Conservation (phyloP, 2,329 filamentous ascomycete species). For the Penicillium sp. region DNA sequence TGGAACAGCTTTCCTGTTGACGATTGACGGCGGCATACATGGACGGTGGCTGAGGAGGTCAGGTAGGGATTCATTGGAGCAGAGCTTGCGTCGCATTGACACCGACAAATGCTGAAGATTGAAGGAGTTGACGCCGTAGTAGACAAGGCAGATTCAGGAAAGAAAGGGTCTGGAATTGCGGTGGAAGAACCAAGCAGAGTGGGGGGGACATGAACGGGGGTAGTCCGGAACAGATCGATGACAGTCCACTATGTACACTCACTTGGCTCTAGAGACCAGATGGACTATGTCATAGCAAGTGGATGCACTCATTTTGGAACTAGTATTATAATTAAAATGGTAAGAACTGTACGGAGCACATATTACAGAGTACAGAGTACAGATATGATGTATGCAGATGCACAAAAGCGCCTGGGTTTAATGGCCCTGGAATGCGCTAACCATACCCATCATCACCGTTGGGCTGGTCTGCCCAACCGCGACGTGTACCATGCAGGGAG, state of each 20-base stretch:
- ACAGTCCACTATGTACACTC: constrained; percentile 25
- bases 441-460: constrained; percentile 20
- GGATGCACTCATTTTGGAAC: not conserved
- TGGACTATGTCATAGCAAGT: constrained; percentile 19
- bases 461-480: constrained; percentile 23
- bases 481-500: constrained; percentile 17
- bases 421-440: constrained; percentile 19
- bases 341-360: not conserved
- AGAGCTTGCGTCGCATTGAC: constrained; percentile 28
- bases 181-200: constrained; percentile 24
- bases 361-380: not conserved
- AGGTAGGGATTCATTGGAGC: constrained; percentile 32
- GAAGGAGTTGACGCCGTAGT: constrained; percentile 31
- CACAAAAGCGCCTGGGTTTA: constrained; percentile 20
- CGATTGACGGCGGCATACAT: constrained; percentile 26
- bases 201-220: constrained; percentile 21
- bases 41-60: constrained; percentile 31
- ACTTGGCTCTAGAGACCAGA: constrained; percentile 34
- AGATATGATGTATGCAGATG: constrained; percentile 13
- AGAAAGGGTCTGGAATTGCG: constrained; percentile 26
- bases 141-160: constrained; percentile 40
- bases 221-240: constrained; percentile 29
- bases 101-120: constrained; percentile 28
- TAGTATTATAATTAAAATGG: not conserved
- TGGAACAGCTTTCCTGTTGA: constrained; percentile 27